phyloP scores from a whole-genome alignment of 2,329 filamentous ascomycete species.

The Didymella glomerata region DNA sequence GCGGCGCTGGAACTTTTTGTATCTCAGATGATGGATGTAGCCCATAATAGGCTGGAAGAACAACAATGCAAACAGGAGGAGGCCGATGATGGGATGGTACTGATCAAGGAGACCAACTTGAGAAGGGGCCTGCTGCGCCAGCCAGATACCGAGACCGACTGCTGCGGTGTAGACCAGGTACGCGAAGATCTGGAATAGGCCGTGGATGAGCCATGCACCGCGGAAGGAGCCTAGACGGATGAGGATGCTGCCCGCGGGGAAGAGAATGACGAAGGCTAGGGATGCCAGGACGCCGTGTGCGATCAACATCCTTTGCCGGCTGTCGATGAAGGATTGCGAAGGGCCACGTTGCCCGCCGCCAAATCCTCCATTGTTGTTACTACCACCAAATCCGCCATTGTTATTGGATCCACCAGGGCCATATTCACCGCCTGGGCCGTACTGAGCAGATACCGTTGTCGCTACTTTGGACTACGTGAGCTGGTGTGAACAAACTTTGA shows the following conservation, averaged over 20 bases:
- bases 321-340: conserved; percentile 22
- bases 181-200: conserved; percentile 58
- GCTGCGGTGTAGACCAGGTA: conserved; percentile 59
- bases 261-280: conserved; percentile 56
- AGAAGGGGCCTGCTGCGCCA: conserved; percentile 51
- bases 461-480: conserved; percentile 20
- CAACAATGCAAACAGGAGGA: conserved; percentile 59
- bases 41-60: conserved; percentile 65
- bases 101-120: conserved; percentile 37
- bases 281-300: conserved; percentile 56
- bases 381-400: neutral
- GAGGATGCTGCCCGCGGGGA: conserved; percentile 55
- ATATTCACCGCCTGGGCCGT: conserved; percentile 20
- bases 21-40: conserved; percentile 60
- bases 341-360: conserved; percentile 14
- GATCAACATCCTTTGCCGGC: conserved; percentile 39
- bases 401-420: conserved; percentile 9
- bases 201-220: conserved; percentile 55
- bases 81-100: conserved; percentile 63
- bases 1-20: conserved; percentile 55
- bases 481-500: neutral
- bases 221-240: conserved; percentile 54
- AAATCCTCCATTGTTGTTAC: conserved; percentile 14
- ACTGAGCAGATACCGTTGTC: conserved; percentile 28
- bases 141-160: conserved; percentile 60